Percentiles rank a stretch among this genome's conserved stretches.
Conservation (phyloP, 2,329 filamentous ascomycete genomes). For the Penicillium hordei region DNA sequence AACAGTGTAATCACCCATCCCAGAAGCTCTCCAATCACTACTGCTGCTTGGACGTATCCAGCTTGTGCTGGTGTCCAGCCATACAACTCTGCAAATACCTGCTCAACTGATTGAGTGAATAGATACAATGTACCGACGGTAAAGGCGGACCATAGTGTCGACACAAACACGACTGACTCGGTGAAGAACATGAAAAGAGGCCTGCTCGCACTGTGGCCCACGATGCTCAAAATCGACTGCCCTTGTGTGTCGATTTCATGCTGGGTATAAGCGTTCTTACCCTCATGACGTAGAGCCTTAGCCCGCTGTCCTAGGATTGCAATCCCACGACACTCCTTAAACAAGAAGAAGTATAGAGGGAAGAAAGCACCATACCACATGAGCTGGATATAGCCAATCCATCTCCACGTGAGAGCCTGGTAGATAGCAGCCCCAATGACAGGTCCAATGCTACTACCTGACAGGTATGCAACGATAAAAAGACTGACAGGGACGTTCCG, state of each 20-base stretch:
- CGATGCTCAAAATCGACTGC: slow-evolving; percentile 25
- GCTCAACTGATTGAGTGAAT: slow-evolving; percentile 45
- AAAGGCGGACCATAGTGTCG: slow-evolving; percentile 47
- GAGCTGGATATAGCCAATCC: slow-evolving; percentile 48
- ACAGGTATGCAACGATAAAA: slow-evolving; percentile 44
- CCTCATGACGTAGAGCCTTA: slow-evolving; percentile 33
- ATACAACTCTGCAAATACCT: slow-evolving; percentile 41
- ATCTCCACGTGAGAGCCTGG: slow-evolving; percentile 28
- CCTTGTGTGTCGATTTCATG: slow-evolving; percentile 39
- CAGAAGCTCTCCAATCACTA: slow-evolving; percentile 44
- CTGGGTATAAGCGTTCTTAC: slow-evolving; percentile 28
- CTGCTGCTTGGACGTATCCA: slow-evolving; percentile 43
- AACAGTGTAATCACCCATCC: slow-evolving; percentile 40
- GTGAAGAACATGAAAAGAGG: slow-evolving; percentile 42
- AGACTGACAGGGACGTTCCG: slow-evolving; percentile 44
- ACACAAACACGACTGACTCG: slow-evolving; percentile 45
- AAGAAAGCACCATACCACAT: slow-evolving; percentile 40
- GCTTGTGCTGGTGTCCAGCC: slow-evolving; percentile 32
- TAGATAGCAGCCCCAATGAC: slow-evolving; percentile 44
- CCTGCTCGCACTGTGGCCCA: slow-evolving; percentile 39
- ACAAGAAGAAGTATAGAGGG: slow-evolving; percentile 42
- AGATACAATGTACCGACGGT: slow-evolving; percentile 47
- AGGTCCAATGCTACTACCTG: slow-evolving; percentile 47
- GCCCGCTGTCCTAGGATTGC: slow-evolving; percentile 42
- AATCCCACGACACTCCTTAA: slow-evolving; percentile 44